Conservation (phyloP, 83 land plant species). For the Thuja plicata region DNA sequence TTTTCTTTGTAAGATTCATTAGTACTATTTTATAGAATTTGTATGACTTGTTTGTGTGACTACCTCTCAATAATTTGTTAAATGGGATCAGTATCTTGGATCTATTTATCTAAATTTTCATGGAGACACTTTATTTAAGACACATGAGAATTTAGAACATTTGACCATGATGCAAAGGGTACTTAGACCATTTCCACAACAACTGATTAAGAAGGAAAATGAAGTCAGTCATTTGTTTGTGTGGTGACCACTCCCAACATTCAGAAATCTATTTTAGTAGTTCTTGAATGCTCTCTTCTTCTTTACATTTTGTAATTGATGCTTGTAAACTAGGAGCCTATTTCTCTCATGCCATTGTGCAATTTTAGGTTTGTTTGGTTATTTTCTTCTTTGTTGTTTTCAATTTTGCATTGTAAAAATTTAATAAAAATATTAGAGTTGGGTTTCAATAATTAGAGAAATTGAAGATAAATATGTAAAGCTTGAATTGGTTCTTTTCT, state of each 20-base stretch:
- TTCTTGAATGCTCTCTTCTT: neutral
- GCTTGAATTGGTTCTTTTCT: neutral
- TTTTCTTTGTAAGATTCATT: constrained; percentile 68
- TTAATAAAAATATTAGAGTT: neutral
- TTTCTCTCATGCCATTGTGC: neutral
- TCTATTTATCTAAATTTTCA: constrained; percentile 22
- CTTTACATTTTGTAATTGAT: neutral
- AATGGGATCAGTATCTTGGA: constrained; percentile 15
- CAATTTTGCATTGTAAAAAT: neutral
- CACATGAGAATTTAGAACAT: constrained; percentile 96
- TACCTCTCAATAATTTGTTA: neutral
- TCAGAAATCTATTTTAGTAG: neutral
- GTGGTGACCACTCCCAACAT: neutral
- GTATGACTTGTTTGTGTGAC: constrained; percentile 9
- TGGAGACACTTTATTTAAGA: constrained; percentile 73
- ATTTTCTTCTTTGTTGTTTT: neutral
- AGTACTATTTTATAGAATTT: constrained; percentile 9
- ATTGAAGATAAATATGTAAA: neutral
- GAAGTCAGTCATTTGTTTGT: constrained; percentile 29
- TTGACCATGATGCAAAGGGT: constrained; percentile 97
- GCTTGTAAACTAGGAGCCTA: neutral
- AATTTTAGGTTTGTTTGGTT: neutral
- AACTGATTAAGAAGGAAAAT: constrained; percentile 77
- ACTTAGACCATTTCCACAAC: constrained; percentile 75
- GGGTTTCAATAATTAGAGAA: neutral